Evolutionary conservation across 805 yeast genomes (phyloP).

Genomic region (Metschnikowia noctiluminum): DNA sequence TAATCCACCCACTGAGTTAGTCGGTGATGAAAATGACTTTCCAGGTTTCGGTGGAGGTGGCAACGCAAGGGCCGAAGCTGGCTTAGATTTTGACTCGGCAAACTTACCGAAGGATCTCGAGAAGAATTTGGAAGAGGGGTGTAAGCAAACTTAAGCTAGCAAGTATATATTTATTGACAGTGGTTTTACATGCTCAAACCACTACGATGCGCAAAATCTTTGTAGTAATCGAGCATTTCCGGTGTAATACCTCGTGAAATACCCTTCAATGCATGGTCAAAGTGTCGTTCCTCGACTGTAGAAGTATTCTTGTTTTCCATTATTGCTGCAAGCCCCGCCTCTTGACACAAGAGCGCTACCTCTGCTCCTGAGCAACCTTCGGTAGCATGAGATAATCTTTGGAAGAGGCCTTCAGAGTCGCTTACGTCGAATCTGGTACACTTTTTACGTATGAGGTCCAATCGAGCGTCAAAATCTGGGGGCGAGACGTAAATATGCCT

Average conservation of each 20-base stretch:
- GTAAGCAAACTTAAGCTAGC: constrained; percentile 39
- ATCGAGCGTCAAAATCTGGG: constrained; percentile 78
- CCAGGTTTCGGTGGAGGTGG: constrained; percentile 44
- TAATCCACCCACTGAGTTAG: constrained; percentile 74
- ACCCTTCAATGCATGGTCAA: constrained; percentile 63
- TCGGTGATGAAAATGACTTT: constrained; percentile 52
- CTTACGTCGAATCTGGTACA: constrained; percentile 60
- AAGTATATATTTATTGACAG: neutral
- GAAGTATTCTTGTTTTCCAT: constrained; percentile 65
- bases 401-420: constrained; percentile 41
- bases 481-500: constrained; percentile 91
- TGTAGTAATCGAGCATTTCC: constrained; percentile 79
- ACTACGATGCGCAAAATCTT: constrained; percentile 45
- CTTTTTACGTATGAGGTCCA: constrained; percentile 71
- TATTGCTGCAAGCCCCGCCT: constrained; percentile 92
- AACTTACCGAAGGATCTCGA: constrained; percentile 54
- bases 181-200: constrained; percentile 25
- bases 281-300: constrained; percentile 61
- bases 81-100: constrained; percentile 46
- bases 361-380: constrained; percentile 98
- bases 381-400: constrained; percentile 55
- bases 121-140: constrained; percentile 54
- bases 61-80: constrained; percentile 36
- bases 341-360: constrained; percentile 86
- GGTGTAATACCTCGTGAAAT: constrained; percentile 77